Percentiles rank a stretch among this genome's conserved stretches.
Conservation (phyloP, 495 filamentous ascomycete genomes). For the Rhypophila decipiens region DNA sequence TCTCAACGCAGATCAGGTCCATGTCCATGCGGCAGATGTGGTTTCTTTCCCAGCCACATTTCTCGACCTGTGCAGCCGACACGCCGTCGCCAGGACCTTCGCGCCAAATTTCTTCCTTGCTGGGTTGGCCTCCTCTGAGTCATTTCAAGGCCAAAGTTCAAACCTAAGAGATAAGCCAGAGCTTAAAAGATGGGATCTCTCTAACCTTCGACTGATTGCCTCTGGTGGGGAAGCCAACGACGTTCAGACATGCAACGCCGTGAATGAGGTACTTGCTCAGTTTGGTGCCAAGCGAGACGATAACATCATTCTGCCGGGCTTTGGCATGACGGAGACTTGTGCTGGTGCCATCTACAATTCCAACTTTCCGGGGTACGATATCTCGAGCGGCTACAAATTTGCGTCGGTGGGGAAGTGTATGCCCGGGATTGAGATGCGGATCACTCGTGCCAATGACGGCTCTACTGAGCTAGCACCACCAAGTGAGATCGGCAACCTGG, state of each 20-base stretch:
- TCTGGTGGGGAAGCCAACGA: conserved; percentile 2
- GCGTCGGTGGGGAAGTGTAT: conserved; percentile 38
- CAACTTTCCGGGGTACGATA: conserved; percentile 31
- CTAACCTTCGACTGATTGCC: neutral
- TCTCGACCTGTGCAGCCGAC: neutral
- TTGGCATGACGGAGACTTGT: conserved; percentile 56
- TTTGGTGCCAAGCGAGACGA: conserved; percentile 9
- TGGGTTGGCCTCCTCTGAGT: neutral
- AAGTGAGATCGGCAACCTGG: conserved; percentile 15
- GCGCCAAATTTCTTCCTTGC: conserved; percentile 2
- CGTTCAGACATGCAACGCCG: neutral
- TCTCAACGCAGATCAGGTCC: conserved; percentile 38
- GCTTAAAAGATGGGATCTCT: neutral
- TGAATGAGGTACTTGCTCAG: neutral
- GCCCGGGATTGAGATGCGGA: conserved; percentile 35
- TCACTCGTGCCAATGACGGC: conserved; percentile 24
- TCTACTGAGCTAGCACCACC: conserved; percentile 9
- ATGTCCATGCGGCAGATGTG: conserved; percentile 24
- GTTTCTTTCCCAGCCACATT: neutral
- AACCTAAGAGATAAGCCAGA: neutral
- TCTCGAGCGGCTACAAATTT: conserved; percentile 15
- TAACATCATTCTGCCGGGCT: conserved; percentile 39
- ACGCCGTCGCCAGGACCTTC: neutral
- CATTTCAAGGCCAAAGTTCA: neutral
- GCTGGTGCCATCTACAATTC: conserved; percentile 38